Evolutionary conservation across 148 eudicot species (phyloP), one percentile per base, ranked within the genome.

Genomic region (Amaranthus cruentus): DNA sequence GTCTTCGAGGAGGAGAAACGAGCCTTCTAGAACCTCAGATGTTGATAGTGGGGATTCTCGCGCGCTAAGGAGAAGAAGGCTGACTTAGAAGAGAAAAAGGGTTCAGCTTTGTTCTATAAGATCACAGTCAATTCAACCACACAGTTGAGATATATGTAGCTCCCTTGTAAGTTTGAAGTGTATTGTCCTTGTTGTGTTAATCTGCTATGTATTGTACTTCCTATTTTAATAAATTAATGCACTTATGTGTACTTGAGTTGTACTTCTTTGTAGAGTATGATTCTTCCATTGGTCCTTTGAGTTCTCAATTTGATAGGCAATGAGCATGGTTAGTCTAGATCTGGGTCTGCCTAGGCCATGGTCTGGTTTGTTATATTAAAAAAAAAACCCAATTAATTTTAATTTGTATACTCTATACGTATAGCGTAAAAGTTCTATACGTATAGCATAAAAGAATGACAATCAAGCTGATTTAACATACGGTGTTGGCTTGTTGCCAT

Each of bases 11-110:
- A 78, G 96, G 70, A 79, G 90, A 64, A 65, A 72, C 68, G 96
- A 90, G 61, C 71, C 85, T 60, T 87, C 98, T 3, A 83, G 96
- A 80, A 76, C 84, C 60, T 84, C 89, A 10, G 93, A 90, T 77
- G 83, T 95, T 69, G 97, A 95, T 71, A 92, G 99, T 69, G 94
- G 92, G n/a, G 97, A 95, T 71, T 95, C 97, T 11, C 88, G 97
- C 55, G 80, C 96, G 46, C 84, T 78, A 43, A 85, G 90, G 86
- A 90, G 99, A 87, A 87, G 99, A 76, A 86, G 99, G 69, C 73
- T 95, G 69, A 73, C 86, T 78, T 92, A 80, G 76, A 54, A 49
- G 73, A 21, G 50, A 59, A 50, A n/a, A 56, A 38, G 55, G 52
- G 4, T 48, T 15, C 9, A 6, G 42, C 21, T 9, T 47, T 69